A percentile compares a stretch with the other conserved stretches of the same genome.
phyloP scores from a whole-genome alignment of 306 rosid genomes.

The Rubus idaeus region DNA sequence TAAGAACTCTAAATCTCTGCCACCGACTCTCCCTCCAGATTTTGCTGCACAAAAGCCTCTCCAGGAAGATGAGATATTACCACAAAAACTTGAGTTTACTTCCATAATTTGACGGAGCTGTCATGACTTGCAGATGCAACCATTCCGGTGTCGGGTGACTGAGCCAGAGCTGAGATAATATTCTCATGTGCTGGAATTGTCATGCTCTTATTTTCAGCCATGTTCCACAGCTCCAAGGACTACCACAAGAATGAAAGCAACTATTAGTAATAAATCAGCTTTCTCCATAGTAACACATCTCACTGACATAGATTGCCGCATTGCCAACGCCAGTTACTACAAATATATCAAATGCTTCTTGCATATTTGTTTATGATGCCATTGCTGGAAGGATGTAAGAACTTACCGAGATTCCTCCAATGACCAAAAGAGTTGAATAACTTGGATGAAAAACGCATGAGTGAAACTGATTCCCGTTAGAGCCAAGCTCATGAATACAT shows the following conservation, averaged over 20 bases:
- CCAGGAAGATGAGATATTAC: constrained; percentile 22
- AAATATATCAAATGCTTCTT: background rate
- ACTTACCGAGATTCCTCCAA: constrained; percentile 82
- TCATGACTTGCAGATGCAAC: constrained; percentile 93
- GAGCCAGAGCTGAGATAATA: constrained; percentile 77
- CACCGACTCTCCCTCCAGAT: constrained; percentile 1
- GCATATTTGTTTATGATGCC: background rate
- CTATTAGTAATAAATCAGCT: constrained; percentile 1
- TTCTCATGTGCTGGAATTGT: constrained; percentile 72
- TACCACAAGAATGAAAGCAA: constrained; percentile 28
- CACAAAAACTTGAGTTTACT: constrained; percentile 33
- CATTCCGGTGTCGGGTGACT: constrained; percentile 73
- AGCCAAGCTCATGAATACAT: constrained; percentile 74
- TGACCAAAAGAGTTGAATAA: constrained; percentile 73
- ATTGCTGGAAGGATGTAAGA: constrained; percentile 10
- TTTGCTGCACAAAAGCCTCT: constrained; percentile 19
- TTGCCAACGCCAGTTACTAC: background rate
- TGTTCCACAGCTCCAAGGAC: constrained; percentile 89
- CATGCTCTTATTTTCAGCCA: constrained; percentile 81
- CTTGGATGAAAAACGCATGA: constrained; percentile 92
- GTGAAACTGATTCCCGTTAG: constrained; percentile 67
- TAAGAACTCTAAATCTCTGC: background rate
- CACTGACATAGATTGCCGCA: background rate
- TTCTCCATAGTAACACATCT: background rate
- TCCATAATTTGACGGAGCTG: constrained; percentile 86